Conservation (phyloP, 2,329 filamentous ascomycete genomes). For the Sarocladium strictum region DNA sequence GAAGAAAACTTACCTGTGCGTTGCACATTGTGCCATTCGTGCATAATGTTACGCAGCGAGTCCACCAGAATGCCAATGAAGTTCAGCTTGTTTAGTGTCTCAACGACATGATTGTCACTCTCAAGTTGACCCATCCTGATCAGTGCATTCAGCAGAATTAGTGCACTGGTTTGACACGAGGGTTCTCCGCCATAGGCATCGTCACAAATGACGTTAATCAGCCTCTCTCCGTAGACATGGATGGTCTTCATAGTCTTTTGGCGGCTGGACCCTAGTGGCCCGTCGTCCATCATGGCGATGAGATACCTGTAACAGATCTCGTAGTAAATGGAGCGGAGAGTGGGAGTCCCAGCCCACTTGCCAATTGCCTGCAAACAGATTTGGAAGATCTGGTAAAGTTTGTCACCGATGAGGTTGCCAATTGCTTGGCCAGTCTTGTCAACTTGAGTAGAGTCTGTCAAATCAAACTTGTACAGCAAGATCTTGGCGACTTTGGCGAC, state of each 20-base stretch:
- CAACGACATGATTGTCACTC: conserved; percentile 67
- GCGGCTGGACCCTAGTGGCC: conserved; percentile 40
- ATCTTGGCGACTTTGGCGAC: conserved; percentile 71
- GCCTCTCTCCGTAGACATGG: conserved; percentile 60
- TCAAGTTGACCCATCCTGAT: conserved; percentile 68
- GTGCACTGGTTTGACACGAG: conserved; percentile 74
- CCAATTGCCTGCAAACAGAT: conserved; percentile 75
- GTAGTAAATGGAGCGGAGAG: conserved; percentile 80
- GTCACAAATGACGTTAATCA: conserved; percentile 85
- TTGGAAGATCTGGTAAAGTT: conserved; percentile 87
- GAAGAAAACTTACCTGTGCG: conserved; percentile 40
- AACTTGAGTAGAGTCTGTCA: conserved; percentile 27
- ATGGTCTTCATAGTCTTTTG: conserved; percentile 68
- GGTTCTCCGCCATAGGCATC: conserved; percentile 84
- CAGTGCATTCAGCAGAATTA: conserved; percentile 76
- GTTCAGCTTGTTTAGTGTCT: conserved; percentile 77
- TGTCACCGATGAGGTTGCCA: conserved; percentile 76
- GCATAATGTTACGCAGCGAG: conserved; percentile 70
- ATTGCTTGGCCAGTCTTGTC: conserved; percentile 41
- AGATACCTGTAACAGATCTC: conserved; percentile 86
- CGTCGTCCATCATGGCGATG: conserved; percentile 56
- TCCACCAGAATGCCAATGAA: conserved; percentile 89
- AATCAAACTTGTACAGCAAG: conserved; percentile 65
- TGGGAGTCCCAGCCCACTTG: conserved; percentile 62
- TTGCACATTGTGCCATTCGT: conserved; percentile 60